Evolutionary conservation across 345 rosid species (phyloP).

Genomic region (Eucalyptus regnans): DNA sequence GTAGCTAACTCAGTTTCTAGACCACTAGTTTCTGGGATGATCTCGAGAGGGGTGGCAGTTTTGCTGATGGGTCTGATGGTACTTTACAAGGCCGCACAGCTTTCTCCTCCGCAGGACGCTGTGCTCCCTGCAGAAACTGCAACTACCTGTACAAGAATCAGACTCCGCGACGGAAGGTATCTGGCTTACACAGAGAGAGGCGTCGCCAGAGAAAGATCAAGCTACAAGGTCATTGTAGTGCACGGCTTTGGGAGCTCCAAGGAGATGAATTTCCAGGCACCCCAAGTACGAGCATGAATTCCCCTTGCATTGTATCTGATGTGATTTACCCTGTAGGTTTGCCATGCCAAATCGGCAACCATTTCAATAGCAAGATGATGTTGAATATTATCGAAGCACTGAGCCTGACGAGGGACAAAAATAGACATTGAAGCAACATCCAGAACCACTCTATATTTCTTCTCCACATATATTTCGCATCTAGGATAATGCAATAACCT

Average conservation of each 20-base stretch:
- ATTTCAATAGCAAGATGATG: not conserved
- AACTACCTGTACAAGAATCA: constrained; percentile 27
- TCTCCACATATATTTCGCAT: not conserved
- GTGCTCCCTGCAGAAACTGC: not conserved
- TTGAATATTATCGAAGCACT: not conserved
- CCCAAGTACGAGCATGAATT: constrained; percentile 33
- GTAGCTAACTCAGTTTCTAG: not conserved
- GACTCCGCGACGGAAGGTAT: constrained; percentile 65
- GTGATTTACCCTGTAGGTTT: not conserved
- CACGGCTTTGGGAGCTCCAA: constrained; percentile 97
- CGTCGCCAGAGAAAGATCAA: constrained; percentile 42
- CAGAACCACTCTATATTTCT: not conserved
- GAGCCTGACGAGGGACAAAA: not conserved
- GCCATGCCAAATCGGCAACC: not conserved
- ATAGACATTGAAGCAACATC: not conserved
- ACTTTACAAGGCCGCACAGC: not conserved
- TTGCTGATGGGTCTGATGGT: not conserved
- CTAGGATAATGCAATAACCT: not conserved
- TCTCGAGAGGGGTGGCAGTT: not conserved
- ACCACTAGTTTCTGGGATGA: not conserved
- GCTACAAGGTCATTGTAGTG: constrained; percentile 52
- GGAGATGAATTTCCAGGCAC: constrained; percentile 69
- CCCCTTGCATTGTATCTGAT: not conserved
- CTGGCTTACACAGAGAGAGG: constrained; percentile 81
- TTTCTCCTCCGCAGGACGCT: not conserved